Evolutionary conservation across 2,329 filamentous ascomycete genomes (phyloP), one percentile per base, ranked within the genome.

Genomic region (Hypoxylon sp.): DNA sequence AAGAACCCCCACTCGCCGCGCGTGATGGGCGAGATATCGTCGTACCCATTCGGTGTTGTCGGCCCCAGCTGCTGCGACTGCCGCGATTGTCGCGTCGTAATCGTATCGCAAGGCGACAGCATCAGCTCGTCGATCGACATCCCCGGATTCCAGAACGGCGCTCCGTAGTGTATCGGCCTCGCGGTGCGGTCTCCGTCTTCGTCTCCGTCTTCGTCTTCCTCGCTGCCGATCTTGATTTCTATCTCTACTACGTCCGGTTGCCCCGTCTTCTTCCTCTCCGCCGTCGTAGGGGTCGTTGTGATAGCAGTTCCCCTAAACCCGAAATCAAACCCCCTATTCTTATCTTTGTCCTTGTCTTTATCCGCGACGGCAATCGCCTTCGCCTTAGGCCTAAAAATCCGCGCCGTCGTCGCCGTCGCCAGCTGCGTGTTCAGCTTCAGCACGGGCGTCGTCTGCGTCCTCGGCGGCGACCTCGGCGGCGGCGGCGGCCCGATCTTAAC

Each of bases 1-100:
- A 89, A 73, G 70, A 86, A 86, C 0, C 85, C 84, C 87, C 87
- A 89, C 74, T 89, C 87, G 4, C 85, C 85, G 41, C 84, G 80
- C 7, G 87, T 89, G 22, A 85, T 82, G 5, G 87, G 87, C 51
- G 85, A 88, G 57, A 89, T 85, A 70, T 89, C 87, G 19, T 87
- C 86, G 65, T 85, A 86, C 6, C 78, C 82, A 65, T 88, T 87
- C 1, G 86, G 87, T 59, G 87, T 89, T 75, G 78, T 74, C 1
- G 86, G 83, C 0, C 84, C 85, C 19, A 81, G 66, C 49, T 61
- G 72, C 56, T 74, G 71, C 51, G 65, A 58, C 26, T 67, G 44
- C 52, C 66, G 50, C 51, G 65, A 58, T 24, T 67, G 44, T 50
- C 66, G 50, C 28, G 49, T 26, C 24, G 24, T 26, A 4, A 7